Conservation (phyloP, 2,329 filamentous ascomycete genomes). For the Lasiodiplodia sp. region DNA sequence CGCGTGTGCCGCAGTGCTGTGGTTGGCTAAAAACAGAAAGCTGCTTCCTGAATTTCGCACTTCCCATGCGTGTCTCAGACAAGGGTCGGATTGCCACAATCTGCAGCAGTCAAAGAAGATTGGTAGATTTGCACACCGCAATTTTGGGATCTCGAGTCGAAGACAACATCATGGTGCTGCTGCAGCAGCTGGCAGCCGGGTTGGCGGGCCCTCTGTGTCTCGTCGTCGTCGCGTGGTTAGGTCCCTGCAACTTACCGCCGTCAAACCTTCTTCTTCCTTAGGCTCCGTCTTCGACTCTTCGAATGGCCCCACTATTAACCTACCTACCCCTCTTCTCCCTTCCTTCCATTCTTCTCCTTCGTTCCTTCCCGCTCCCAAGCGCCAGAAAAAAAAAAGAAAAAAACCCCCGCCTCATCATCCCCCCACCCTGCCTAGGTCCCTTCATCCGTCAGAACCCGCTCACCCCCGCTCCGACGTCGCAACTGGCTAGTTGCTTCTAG, state of each 20-base stretch:
- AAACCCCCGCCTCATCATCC: background rate
- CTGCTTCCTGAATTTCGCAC: background rate
- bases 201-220: background rate
- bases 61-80: background rate
- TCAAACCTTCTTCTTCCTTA: background rate
- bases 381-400: background rate
- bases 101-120: background rate
- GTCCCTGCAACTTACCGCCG: background rate
- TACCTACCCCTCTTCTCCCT: background rate
- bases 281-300: background rate
- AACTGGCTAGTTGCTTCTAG: background rate
- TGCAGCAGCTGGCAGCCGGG: background rate
- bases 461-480: background rate
- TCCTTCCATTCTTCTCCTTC: background rate
- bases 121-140: conserved; percentile 2
- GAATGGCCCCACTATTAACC: background rate
- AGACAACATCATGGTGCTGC: background rate
- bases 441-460: background rate
- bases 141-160: background rate
- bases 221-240: background rate
- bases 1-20: conserved; percentile 22
- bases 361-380: background rate
- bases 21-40: conserved; percentile 6
- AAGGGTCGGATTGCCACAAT: background rate
- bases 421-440: no score